Evolutionary conservation across 306 rosid genomes (phyloP).

Genomic region (Lathyrus aphaca): DNA sequence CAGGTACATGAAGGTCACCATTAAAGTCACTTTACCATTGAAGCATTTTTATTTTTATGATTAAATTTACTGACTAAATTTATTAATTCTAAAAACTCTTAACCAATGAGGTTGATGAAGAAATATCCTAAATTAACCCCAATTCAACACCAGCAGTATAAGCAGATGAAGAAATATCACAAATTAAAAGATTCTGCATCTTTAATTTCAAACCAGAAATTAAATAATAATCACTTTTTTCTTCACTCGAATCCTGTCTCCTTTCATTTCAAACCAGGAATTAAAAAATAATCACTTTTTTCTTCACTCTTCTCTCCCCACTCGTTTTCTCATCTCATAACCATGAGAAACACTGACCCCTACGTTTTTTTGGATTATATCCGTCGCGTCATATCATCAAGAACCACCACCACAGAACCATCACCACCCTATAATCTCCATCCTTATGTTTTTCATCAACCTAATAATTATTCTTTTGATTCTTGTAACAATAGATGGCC

Average conservation of each 20-base stretch:
- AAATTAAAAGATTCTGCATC: no score
- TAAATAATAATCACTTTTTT: no score
- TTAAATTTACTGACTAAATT: no score
- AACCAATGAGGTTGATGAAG: no score
- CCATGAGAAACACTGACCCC: slow-evolving; percentile 42
- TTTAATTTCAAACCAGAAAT: no score
- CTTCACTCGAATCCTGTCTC: slow-evolving; percentile 97
- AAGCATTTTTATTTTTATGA: no score
- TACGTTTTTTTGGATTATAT: slow-evolving; percentile 63
- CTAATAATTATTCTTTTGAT: slow-evolving; percentile 38
- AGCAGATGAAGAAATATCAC: no score
- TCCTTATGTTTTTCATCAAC: slow-evolving; percentile 24
- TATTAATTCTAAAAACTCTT: no score
- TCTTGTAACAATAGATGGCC: slow-evolving; percentile 72
- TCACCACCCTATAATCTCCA: slow-evolving; percentile 31
- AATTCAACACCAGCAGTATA: no score
- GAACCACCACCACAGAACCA: slow-evolving; percentile 21
- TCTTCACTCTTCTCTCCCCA: slow-evolving; percentile 10
- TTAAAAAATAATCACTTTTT: not conserved
- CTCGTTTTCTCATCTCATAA: not conserved
- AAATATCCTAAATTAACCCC: no score
- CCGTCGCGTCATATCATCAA: slow-evolving; percentile 53
- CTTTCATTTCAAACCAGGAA: slow-evolving; percentile 9
- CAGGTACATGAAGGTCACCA: no score
- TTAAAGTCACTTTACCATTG: no score